Percentiles rank a stretch among this genome's conserved stretches.
Conservation (phyloP, 495 filamentous ascomycete species). For the Tetracladium setigerum region DNA sequence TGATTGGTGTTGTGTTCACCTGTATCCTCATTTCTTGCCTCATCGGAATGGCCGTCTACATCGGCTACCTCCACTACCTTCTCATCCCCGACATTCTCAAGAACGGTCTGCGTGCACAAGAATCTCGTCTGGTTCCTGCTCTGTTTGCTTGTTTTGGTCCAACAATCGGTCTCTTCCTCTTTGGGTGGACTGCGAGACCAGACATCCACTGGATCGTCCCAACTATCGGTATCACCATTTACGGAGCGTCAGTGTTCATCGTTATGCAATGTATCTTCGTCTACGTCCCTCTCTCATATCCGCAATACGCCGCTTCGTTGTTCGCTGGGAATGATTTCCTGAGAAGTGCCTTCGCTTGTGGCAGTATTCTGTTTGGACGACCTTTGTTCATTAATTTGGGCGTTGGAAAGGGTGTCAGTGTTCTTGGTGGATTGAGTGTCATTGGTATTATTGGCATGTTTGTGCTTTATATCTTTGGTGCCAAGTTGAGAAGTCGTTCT, state of each 20-base stretch:
- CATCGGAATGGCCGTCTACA: slow-evolving; percentile 45
- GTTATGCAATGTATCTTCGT: slow-evolving; percentile 58
- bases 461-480: slow-evolving; percentile 44
- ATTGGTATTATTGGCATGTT: slow-evolving; percentile 51
- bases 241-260: slow-evolving; percentile 34
- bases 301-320: slow-evolving; percentile 52
- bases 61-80: slow-evolving; percentile 40
- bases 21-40: slow-evolving; percentile 51
- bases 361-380: slow-evolving; percentile 46
- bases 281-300: slow-evolving; percentile 54
- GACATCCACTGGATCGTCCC: slow-evolving; percentile 55
- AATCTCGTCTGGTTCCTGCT: slow-evolving; percentile 48
- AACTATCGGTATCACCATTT: slow-evolving; percentile 51
- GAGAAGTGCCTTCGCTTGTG: slow-evolving; percentile 47
- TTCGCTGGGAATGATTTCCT: slow-evolving; percentile 58
- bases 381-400: slow-evolving; percentile 53
- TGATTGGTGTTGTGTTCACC: slow-evolving; percentile 58
- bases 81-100: slow-evolving; percentile 40
- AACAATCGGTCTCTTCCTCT: slow-evolving; percentile 55
- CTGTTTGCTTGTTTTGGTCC: slow-evolving; percentile 44
- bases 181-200: slow-evolving; percentile 50
- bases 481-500: slow-evolving; percentile 33
- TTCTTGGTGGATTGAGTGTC: slow-evolving; percentile 49
- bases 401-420: slow-evolving; percentile 42
- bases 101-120: slow-evolving; percentile 40